These are phyloP conservation scores for Paspalum notatum DNA, from an alignment of 176 grass and related monocot genomes.

Conservation along the genomic window DNA sequence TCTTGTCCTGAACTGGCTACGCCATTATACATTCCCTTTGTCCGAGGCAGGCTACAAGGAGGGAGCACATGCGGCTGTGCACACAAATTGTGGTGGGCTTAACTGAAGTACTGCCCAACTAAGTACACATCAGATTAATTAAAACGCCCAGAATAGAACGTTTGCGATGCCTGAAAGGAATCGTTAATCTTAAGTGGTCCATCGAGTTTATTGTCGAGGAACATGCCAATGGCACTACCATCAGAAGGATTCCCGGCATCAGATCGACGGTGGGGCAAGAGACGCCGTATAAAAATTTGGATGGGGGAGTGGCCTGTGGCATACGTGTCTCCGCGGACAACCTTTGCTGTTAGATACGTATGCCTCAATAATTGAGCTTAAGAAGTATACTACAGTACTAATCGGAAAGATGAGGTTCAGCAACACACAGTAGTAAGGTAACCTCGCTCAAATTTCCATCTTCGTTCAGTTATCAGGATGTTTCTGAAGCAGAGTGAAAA, in stretches of 20 bases:
- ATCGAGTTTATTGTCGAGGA: slow-evolving; percentile 26
- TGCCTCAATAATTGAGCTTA: slow-evolving; percentile 31
- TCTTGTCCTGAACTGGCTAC: slow-evolving; percentile 46
- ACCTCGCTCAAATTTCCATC: not conserved
- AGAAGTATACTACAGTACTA: not conserved
- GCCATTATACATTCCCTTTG: slow-evolving; percentile 35
- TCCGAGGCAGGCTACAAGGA: slow-evolving; percentile 1
- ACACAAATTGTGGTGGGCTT: not conserved
- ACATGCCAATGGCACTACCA: slow-evolving; percentile 28
- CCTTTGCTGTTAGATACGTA: not conserved
- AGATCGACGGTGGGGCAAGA: slow-evolving; percentile 9
- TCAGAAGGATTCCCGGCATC: slow-evolving; percentile 32
- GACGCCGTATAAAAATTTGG: slow-evolving; percentile 7
- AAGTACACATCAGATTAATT: slow-evolving; percentile 29
- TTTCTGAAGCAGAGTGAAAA: not conserved
- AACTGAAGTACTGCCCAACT: slow-evolving; percentile 13
- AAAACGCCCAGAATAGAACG: not conserved
- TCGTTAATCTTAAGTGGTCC: slow-evolving; percentile 23
- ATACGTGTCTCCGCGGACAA: slow-evolving; percentile 10
- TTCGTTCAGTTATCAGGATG: not conserved
- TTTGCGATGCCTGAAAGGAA: slow-evolving; percentile 25
- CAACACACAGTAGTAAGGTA: not conserved
- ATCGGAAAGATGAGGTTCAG: not conserved
- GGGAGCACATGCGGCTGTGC: slow-evolving; percentile 19
- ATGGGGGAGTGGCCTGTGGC: not conserved